phyloP scores from a whole-genome alignment of 495 filamentous ascomycete genomes.

The Pseudomonodictys pantanalensis region DNA sequence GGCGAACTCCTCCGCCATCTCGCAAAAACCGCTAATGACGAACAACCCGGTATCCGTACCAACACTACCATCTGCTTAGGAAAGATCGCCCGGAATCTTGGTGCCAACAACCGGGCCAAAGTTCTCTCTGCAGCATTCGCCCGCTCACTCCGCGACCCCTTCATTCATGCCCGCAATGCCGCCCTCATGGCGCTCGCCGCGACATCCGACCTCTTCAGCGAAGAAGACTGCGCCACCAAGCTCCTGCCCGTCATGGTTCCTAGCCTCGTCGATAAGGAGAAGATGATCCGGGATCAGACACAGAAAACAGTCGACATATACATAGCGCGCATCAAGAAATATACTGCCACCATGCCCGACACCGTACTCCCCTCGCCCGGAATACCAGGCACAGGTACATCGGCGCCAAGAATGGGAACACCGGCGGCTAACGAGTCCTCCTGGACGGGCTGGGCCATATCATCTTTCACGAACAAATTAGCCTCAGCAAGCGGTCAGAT shows the following conservation, averaged over 20 bases:
- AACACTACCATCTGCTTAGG: conserved; percentile 97
- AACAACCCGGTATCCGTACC: conserved; percentile 94
- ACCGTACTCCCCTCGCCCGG: conserved; percentile 58
- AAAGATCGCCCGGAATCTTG: conserved; percentile 88
- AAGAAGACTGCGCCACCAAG: conserved; percentile 83
- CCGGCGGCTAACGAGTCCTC: conserved; percentile 65
- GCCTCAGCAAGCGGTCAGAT: conserved; percentile 82
- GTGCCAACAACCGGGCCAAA: conserved; percentile 73
- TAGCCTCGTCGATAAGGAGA: conserved; percentile 81
- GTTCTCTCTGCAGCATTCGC: conserved; percentile 90
- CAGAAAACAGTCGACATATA: conserved; percentile 90
- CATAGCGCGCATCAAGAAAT: conserved; percentile 76
- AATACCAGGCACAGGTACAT: conserved; percentile 38
- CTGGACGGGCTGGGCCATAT: conserved; percentile 98
- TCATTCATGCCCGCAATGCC: conserved; percentile 87
- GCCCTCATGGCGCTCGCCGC: conserved; percentile 79
- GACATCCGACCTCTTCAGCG: conserved; percentile 79
- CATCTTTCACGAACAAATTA: conserved; percentile 95
- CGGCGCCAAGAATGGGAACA: conserved; percentile 68
- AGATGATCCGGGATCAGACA: conserved; percentile 86
- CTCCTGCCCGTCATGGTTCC: conserved; percentile 83
- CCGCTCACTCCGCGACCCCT: conserved; percentile 85
- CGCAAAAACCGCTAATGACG: conserved; percentile 95
- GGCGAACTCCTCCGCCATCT: conserved; percentile 87
- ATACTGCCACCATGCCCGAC: conserved; percentile 74